phyloP scores from a whole-genome alignment of 2,329 filamentous ascomycete species.

The Colletotrichum graminicola region DNA sequence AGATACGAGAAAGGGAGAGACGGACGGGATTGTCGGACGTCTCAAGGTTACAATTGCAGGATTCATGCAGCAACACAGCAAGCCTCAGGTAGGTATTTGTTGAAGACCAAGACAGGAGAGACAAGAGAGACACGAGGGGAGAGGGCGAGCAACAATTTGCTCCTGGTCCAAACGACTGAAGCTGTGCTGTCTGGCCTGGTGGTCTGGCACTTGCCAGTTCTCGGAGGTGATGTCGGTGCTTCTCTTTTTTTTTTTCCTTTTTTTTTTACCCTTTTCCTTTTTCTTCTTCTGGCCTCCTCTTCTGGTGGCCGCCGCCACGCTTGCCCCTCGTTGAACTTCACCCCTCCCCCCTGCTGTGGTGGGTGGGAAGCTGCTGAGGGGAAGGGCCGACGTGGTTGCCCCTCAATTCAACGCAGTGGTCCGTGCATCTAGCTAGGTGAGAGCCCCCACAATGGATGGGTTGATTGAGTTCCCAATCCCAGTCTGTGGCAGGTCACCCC shows the following conservation, averaged over 20 bases:
- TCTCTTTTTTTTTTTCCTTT: background rate
- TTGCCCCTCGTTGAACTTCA: slow-evolving; percentile 27
- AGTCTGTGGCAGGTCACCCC: slow-evolving; percentile 10
- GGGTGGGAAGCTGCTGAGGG: slow-evolving; percentile 20
- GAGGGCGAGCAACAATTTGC: slow-evolving; percentile 34
- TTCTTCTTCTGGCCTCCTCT: background rate
- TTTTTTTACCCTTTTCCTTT: too few relatives aligned
- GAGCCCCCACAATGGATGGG: background rate
- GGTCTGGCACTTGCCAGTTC: background rate
- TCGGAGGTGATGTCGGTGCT: slow-evolving; percentile 15
- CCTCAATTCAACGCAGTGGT: slow-evolving; percentile 23
- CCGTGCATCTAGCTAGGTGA: slow-evolving; percentile 7
- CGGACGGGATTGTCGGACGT: slow-evolving; percentile 22
- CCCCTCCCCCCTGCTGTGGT: slow-evolving; percentile 11
- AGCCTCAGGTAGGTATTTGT: slow-evolving; percentile 38
- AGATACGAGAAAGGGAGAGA: slow-evolving; percentile 9
- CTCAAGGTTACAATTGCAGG: background rate
- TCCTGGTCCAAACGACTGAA: slow-evolving; percentile 19
- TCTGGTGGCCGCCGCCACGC: slow-evolving; percentile 13
- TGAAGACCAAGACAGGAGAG: slow-evolving; percentile 32
- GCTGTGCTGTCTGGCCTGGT: background rate
- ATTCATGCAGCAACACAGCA: slow-evolving; percentile 34
- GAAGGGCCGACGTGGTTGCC: slow-evolving; percentile 13
- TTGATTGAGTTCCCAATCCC: slow-evolving; percentile 1
- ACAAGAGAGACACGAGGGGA: slow-evolving; percentile 28